These are phyloP conservation scores for Ricinus communis DNA, from an alignment of 345 rosid species.

Conservation along the genomic window DNA sequence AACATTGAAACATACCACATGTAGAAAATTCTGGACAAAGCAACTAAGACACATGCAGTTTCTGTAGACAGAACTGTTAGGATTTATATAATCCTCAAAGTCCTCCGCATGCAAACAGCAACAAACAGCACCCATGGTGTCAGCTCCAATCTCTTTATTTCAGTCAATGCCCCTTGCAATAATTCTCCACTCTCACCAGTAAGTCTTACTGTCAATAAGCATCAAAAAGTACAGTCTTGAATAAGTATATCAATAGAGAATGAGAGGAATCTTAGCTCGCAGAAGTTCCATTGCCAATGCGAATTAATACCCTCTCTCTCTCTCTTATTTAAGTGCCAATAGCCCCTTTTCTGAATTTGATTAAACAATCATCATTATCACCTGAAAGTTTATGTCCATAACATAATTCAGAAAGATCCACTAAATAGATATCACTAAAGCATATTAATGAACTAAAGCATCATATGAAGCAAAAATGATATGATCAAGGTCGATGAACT, in stretches of 20 bases:
- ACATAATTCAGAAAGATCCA: conserved; percentile 13
- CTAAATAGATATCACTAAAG: conserved; percentile 6
- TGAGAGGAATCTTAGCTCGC: conserved; percentile 57
- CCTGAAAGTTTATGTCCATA: conserved; percentile 35
- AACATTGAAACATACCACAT: conserved; percentile 48
- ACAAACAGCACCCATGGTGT: conserved; percentile 83
- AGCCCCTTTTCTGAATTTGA: conserved; percentile 11
- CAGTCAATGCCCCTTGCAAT: conserved; percentile 12
- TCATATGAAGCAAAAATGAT: conserved; percentile 2
- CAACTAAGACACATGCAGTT: conserved; percentile 82
- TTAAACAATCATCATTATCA: conserved; percentile 18
- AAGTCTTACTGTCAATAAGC: conserved; percentile 17
- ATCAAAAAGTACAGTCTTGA: conserved; percentile 22
- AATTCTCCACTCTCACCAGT: conserved; percentile 24
- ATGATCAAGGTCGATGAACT: conserved; percentile 1
- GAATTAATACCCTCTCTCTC: conserved; percentile 63
- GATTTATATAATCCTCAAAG: conserved; percentile 74
- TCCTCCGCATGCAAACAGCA: conserved; percentile 74
- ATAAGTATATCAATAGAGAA: conserved; percentile 4
- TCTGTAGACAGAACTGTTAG: conserved; percentile 66
- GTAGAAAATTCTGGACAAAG: conserved; percentile 68
- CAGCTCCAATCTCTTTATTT: conserved; percentile 33
- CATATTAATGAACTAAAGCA: not conserved
- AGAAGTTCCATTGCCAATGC: conserved; percentile 44
- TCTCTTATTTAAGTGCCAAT: conserved; percentile 23